Evolutionary conservation across 2,329 filamentous ascomycete species (phyloP), one percentile per base, ranked within the genome.

Genomic region (Monosporascus cannonballus): DNA sequence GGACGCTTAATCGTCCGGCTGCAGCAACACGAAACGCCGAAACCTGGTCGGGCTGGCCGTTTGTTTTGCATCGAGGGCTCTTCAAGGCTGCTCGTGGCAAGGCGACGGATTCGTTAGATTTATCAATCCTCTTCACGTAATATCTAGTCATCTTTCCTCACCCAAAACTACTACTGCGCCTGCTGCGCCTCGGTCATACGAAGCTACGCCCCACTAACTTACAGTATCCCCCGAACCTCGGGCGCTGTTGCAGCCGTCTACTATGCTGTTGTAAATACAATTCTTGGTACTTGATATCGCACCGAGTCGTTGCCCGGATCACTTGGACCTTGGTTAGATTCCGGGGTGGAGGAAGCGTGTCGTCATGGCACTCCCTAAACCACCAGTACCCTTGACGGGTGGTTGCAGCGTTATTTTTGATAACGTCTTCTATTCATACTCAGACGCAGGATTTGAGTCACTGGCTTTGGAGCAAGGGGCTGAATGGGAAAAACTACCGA

Each of bases 391-490:
- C 57, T 74, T 96, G 67, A 81, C 84, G 69, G 84, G 86, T 70
- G 85, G 89, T 64, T 97, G 93, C 72, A 90, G 91, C 53, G 83
- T 87, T 64, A 80, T 96, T 56, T 78, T 89, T 74, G 78, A 91
- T 66, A 85, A 91, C 69, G 90, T 85, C 14, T 82, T 97, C 50
- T 97, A 95, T 73, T 85, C 88, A 46, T 96, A 90, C 69, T 89
- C 90, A 6, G 72, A 83, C 8, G 72, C 81, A 47, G 88, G 84
- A 27, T 92, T 97, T 62, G 82, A 91, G 67, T 87, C 87, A 8
- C 71, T 97, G 58, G 71, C 77, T 14, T 72, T 97, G 57, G 72
- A 80, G 57, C 71, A 84, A 59, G 87, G 87, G 49, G 87, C 84
- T 48, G 71, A 82, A 71, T 96, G 93, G 93, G 74, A 79, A 57